phyloP scores from a whole-genome alignment of 139 green algal species.

The Coccomyxa sp. region DNA sequence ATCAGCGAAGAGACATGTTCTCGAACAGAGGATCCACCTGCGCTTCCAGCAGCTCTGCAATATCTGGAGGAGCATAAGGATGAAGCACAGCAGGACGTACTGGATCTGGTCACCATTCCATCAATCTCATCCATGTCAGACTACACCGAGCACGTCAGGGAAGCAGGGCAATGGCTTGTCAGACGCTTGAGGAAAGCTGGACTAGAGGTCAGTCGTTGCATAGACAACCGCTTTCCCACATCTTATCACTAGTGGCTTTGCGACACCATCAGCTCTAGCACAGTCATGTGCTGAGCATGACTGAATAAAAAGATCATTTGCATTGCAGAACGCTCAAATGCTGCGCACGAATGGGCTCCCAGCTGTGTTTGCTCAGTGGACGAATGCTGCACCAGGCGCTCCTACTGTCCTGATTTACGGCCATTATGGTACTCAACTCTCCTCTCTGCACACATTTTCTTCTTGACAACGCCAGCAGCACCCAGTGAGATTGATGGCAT shows the following conservation, averaged over 20 bases:
- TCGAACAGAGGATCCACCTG: no score
- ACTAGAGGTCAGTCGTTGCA: neutral
- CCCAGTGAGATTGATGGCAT: no score
- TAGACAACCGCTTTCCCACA: neutral
- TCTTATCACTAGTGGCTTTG: no score
- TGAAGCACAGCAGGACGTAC: neutral
- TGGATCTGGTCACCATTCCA: neutral
- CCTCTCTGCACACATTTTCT: no score
- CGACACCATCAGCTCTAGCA: no score
- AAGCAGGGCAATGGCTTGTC: neutral
- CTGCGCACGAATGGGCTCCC: neutral
- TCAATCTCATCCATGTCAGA: neutral
- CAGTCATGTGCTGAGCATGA: no score
- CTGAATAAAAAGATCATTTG: neutral
- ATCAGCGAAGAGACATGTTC: no score
- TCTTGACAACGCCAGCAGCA: no score
- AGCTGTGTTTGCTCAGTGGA: neutral
- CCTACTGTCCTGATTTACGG: neutral
- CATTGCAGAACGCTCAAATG: neutral
- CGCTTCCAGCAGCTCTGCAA: neutral
- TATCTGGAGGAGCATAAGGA: neutral
- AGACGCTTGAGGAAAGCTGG: neutral
- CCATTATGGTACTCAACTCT: neutral
- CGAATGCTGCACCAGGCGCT: no score
- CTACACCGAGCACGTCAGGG: neutral